Evolutionary conservation across 352 stramenopile genomes (phyloP).

Genomic region (Phytophthora sojae): DNA sequence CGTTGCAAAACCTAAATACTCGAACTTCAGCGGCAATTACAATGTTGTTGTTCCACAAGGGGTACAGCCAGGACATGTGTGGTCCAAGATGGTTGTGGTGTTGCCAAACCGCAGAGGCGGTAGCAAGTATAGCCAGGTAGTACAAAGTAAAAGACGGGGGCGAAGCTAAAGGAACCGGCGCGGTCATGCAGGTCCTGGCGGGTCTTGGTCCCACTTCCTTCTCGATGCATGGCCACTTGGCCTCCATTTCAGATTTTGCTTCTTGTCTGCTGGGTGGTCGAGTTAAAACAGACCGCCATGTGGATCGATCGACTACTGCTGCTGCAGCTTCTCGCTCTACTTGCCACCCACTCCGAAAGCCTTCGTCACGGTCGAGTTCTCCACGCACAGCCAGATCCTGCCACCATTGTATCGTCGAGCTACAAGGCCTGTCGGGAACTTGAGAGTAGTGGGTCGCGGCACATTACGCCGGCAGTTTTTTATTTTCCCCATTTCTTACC

Average conservation of each 20-base stretch:
- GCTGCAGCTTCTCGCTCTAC: background rate
- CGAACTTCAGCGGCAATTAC: too few species aligned
- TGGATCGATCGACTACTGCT: background rate
- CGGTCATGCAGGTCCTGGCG: background rate
- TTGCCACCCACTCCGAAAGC: background rate
- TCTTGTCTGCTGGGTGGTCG: background rate
- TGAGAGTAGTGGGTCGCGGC: too few species aligned
- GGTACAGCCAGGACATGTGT: background rate
- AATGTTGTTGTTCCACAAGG: background rate
- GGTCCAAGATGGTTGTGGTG: background rate
- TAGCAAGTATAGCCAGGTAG: background rate
- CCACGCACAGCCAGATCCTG: background rate
- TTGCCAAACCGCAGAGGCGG: background rate
- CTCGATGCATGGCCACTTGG: background rate
- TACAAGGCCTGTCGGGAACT: conserved; percentile 10
- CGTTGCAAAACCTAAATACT: too few species aligned
- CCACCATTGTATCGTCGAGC: conserved; percentile 4
- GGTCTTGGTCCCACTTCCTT: background rate
- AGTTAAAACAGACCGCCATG: conserved; percentile 1
- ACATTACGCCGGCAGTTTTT: too few species aligned
- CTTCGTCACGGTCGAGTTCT: conserved; percentile 14
- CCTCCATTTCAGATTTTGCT: conserved; percentile 7
- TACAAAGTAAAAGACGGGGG: background rate
- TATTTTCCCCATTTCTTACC: too few species aligned
- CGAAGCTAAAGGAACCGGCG: background rate